Conservation (phyloP, 805 yeast species). For the Myxozyma udenii region DNA sequence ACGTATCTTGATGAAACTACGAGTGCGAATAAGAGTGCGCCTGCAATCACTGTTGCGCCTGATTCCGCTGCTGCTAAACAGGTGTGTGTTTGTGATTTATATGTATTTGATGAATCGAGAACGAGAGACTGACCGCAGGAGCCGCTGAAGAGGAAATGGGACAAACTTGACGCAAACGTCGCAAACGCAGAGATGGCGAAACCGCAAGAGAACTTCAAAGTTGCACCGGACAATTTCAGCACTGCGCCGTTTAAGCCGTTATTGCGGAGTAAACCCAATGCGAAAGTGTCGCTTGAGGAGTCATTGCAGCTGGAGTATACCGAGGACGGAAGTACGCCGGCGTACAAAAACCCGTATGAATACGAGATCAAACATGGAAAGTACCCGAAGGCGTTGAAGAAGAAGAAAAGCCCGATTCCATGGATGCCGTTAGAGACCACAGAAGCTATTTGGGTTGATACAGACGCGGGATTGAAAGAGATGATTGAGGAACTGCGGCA, state of each 20-base stretch:
- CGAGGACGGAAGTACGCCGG: background rate
- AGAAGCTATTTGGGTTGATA: slow-evolving; percentile 63
- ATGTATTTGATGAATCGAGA: slow-evolving; percentile 38
- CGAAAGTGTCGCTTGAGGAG: slow-evolving; percentile 54
- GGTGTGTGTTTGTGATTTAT: slow-evolving; percentile 40
- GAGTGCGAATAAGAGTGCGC: slow-evolving; percentile 42
- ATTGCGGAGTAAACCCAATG: slow-evolving; percentile 68
- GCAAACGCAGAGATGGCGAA: slow-evolving; percentile 44
- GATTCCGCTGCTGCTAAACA: background rate
- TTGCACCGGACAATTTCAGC: slow-evolving; percentile 65
- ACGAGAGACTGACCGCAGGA: slow-evolving; percentile 12
- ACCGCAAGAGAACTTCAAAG: slow-evolving; percentile 65
- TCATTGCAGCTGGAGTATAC: slow-evolving; percentile 38
- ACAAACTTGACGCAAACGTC: slow-evolving; percentile 5
- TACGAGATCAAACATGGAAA: slow-evolving; percentile 8
- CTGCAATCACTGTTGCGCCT: background rate
- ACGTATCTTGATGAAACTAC: slow-evolving; percentile 22
- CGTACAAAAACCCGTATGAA: slow-evolving; percentile 19
- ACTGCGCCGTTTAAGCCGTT: slow-evolving; percentile 73
- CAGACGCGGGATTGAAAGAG: slow-evolving; percentile 47
- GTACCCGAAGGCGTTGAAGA: slow-evolving; percentile 3
- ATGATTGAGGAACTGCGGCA: slow-evolving; percentile 55
- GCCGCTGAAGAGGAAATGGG: slow-evolving; percentile 20
- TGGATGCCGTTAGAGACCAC: slow-evolving; percentile 64
- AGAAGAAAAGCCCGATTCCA: slow-evolving; percentile 43